A percentile compares a stretch with the other conserved stretches of the same genome.
These are phyloP conservation scores for Selaginella tamariscina DNA, from an alignment of 75 land plant genomes.

Conservation along the genomic window DNA sequence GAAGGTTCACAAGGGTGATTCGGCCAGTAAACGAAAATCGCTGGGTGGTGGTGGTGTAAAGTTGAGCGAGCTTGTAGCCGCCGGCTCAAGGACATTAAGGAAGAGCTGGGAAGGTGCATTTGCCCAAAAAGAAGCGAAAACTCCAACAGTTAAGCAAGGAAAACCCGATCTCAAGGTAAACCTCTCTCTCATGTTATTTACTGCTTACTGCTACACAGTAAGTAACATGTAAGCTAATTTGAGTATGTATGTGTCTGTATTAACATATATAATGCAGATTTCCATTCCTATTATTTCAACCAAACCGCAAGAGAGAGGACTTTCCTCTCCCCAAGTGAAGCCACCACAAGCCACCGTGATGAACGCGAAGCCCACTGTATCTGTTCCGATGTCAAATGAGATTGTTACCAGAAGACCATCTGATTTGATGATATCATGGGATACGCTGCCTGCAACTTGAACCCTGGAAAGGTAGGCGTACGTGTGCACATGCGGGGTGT, in stretches of 20 bases:
- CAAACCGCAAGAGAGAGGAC: neutral
- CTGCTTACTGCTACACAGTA: no score
- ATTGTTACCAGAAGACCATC: no score
- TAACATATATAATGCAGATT: neutral
- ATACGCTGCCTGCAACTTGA: no score
- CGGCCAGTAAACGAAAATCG: neutral
- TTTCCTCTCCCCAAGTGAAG: neutral
- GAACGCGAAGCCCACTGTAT: no score
- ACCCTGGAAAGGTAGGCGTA: no score
- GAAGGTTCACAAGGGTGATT: slow-evolving; percentile 12
- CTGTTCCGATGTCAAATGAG: no score
- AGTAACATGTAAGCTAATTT: no score
- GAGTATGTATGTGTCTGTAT: neutral
- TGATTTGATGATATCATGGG: no score
- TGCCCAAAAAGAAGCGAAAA: neutral
- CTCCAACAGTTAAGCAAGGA: neutral
- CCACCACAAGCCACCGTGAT: neutral
- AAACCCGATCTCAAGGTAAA: neutral
- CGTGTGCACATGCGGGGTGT: no score
- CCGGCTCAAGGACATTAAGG: neutral
- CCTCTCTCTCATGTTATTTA: no score
- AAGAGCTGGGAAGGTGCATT: slow-evolving; percentile 12
- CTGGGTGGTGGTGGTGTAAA: neutral
- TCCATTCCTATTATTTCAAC: neutral
- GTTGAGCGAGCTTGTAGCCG: neutral